These are phyloP conservation scores for Malassezia obtusa DNA, from an alignment of 1,284 basidiomycete species.

Conservation along the genomic window DNA sequence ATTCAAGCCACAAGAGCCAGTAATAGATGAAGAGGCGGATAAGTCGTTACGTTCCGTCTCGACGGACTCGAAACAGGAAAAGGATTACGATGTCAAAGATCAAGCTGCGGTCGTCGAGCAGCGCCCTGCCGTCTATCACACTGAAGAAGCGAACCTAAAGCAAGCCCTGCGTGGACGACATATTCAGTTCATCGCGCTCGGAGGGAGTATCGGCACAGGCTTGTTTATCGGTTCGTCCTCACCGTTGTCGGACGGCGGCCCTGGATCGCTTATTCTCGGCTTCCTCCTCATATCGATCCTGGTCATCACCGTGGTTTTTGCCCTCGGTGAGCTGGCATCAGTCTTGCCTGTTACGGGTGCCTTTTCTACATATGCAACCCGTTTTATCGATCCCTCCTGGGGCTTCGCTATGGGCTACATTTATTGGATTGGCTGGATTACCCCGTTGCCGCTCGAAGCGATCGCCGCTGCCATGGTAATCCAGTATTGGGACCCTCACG, in stretches of 20 bases:
- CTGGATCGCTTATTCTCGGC: slow-evolving; percentile 49
- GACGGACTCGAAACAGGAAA: no score
- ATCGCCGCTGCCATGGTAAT: slow-evolving; percentile 38
- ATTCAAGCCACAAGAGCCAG: no score
- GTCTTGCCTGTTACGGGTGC: slow-evolving; percentile 42
- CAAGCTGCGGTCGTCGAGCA: no score
- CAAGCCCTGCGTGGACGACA: slow-evolving; percentile 30
- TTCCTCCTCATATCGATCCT: slow-evolving; percentile 40
- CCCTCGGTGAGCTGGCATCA: slow-evolving; percentile 42
- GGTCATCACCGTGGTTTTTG: slow-evolving; percentile 49
- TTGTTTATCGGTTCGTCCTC: slow-evolving; percentile 51
- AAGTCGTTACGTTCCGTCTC: no score
- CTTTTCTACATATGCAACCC: slow-evolving; percentile 40
- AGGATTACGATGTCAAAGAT: no score
- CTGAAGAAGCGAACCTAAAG: no score
- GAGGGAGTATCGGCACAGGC: slow-evolving; percentile 52
- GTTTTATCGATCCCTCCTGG: slow-evolving; percentile 42
- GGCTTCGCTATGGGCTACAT: slow-evolving; percentile 41
- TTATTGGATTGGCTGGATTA: slow-evolving; percentile 39
- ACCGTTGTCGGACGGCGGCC: slow-evolving; percentile 52
- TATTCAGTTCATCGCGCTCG: slow-evolving; percentile 40
- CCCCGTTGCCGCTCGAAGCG: slow-evolving; percentile 36
- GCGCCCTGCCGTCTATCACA: no score
- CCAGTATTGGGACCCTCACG: slow-evolving; percentile 32
- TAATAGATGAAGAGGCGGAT: no score